Percentiles rank a stretch among this genome's conserved stretches.
phyloP scores from a whole-genome alignment of 768 basidiomycete species.

The Dictyophora rubrovolvata region DNA sequence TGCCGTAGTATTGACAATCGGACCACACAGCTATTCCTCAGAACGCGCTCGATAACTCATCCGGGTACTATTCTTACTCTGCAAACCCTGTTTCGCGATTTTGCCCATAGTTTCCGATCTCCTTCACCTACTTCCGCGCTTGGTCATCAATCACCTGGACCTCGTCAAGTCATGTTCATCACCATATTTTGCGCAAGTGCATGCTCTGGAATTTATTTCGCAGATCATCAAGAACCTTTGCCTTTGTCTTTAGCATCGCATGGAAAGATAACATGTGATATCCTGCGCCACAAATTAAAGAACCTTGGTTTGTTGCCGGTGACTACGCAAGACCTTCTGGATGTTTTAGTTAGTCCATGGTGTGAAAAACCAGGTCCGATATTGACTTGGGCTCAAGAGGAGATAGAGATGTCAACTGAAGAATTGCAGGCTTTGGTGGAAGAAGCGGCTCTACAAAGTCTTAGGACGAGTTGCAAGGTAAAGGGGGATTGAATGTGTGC shows the following conservation, averaged over 20 bases:
- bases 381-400: constrained; percentile 37
- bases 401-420: constrained; percentile 36
- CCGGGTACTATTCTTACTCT: constrained; percentile 40
- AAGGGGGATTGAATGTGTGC: neutral
- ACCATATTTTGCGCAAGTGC: constrained; percentile 34
- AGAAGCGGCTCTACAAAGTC: constrained; percentile 49
- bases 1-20: neutral
- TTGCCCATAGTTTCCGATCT: constrained; percentile 42
- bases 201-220: constrained; percentile 11
- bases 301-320: constrained; percentile 45
- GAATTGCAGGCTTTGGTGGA: constrained; percentile 35
- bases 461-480: constrained; percentile 49
- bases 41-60: constrained; percentile 54
- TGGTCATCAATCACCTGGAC: constrained; percentile 32
- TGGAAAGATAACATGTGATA: neutral
- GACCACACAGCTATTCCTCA: constrained; percentile 48
- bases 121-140: constrained; percentile 27
- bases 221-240: constrained; percentile 26
- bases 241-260: constrained; percentile 13
- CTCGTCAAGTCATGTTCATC: constrained; percentile 66
- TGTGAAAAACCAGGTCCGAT: constrained; percentile 46
- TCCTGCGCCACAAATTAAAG: constrained; percentile 35
- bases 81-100: constrained; percentile 55
- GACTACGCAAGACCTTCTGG: constrained; percentile 46
- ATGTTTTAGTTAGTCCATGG: constrained; percentile 60